Conservation (phyloP, 208 protist genomes). For the Lotmaria passim region DNA sequence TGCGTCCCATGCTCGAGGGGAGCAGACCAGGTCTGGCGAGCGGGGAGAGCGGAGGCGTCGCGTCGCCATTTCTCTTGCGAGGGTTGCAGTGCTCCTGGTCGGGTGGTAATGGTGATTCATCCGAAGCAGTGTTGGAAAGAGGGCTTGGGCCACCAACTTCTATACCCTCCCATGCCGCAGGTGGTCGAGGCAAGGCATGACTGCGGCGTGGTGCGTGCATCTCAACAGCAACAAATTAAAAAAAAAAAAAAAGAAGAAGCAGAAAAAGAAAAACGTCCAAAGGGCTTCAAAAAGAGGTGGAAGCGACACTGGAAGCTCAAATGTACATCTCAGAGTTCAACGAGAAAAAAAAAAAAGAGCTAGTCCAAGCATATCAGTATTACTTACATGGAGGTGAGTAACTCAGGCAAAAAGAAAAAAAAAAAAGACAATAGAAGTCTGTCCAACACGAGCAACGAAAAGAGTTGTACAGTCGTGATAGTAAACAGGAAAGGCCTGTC, state of each 20-base stretch:
- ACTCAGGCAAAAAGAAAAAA: no score
- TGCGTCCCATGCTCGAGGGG: background rate
- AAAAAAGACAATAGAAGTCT: background rate
- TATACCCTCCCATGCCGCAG: background rate
- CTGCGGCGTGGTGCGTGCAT: conserved; percentile 29
- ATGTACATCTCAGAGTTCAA: background rate
- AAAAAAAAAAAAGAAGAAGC: background rate
- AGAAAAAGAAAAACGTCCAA: background rate
- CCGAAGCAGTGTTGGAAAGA: no score
- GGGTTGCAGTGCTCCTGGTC: background rate
- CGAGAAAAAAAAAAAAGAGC: conserved; percentile 3
- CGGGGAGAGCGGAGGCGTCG: background rate
- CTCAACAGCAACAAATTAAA: background rate
- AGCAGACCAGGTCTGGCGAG: background rate
- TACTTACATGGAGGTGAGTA: no score
- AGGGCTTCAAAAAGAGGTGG: background rate
- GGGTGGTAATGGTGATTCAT: background rate
- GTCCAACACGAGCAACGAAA: no score
- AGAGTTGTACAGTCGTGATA: no score
- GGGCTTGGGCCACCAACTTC: background rate
- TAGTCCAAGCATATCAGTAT: no score
- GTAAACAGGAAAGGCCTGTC: no score
- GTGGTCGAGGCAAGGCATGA: conserved; percentile 8
- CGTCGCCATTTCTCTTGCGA: background rate
- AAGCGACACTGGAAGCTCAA: no score